These are phyloP conservation scores for Neurospora sp. DNA, from an alignment of 495 filamentous ascomycete species.

Conservation along the genomic window DNA sequence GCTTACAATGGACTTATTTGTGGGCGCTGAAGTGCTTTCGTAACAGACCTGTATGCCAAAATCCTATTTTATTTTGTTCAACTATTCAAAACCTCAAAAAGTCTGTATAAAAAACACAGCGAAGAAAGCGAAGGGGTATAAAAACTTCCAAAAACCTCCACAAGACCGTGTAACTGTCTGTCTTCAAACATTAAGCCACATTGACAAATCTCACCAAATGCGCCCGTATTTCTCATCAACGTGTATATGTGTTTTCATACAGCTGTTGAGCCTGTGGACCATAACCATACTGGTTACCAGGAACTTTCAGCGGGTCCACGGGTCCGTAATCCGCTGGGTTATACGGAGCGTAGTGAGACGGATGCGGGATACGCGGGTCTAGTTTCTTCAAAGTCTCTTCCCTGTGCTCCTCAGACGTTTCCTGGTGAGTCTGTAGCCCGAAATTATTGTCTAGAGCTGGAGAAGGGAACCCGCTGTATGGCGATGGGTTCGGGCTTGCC, in stretches of 20 bases:
- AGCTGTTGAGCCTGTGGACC: not conserved
- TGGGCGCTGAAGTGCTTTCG: not conserved
- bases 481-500: conserved; percentile 18
- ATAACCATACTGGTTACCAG: not conserved
- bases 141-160: not conserved
- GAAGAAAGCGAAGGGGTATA: not conserved
- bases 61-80: not conserved
- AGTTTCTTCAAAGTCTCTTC: conserved; percentile 15
- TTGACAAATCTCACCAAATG: not conserved
- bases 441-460: conserved; percentile 26
- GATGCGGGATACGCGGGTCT: conserved; percentile 11
- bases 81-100: not conserved
- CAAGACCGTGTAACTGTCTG: not conserved
- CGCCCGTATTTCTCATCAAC: not conserved
- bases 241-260: not conserved
- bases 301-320: not conserved
- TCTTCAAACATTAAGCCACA: not conserved
- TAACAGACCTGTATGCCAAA: not conserved
- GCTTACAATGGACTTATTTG: not conserved
- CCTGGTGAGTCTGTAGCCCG: conserved; percentile 26
- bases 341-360: conserved; percentile 23
- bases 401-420: conserved; percentile 32
- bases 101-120: not conserved
- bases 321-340: conserved; percentile 37
- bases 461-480: conserved; percentile 19